Evolutionary conservation across 176 grass and related monocot species (phyloP).

Genomic region (Carex cristatella): DNA sequence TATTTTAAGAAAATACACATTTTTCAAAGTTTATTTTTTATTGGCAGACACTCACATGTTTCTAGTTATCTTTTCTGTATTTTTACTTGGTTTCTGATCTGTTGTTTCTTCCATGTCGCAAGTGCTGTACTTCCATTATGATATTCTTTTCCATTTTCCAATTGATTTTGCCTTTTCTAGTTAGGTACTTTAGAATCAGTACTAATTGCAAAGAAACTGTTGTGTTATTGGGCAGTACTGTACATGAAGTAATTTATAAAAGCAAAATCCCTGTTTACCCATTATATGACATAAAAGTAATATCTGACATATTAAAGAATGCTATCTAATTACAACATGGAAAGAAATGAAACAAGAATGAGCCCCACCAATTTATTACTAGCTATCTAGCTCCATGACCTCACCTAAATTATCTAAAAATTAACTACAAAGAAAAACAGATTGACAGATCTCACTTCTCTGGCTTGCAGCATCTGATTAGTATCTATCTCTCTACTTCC

Average conservation of each 20-base stretch:
- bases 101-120: not conserved
- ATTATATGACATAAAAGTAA: not conserved
- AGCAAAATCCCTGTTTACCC: not conserved
- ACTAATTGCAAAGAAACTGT: not conserved
- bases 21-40: not conserved
- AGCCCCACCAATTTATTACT: not conserved
- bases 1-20: not conserved
- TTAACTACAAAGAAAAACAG: not conserved
- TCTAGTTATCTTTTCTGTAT: not conserved
- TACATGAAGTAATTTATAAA: not conserved
- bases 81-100: not conserved
- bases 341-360: not conserved
- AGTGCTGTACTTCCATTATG: not conserved
- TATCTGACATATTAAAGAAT: not conserved
- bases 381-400: too few species aligned
- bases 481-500: not conserved
- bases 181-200: not conserved
- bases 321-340: conserved; percentile 6
- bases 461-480: not conserved
- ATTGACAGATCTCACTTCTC: not conserved
- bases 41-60: not conserved
- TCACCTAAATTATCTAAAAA: not conserved
- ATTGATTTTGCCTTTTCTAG: not conserved
- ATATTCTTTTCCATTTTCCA: not conserved
- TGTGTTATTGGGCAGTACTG: not conserved